A percentile compares a stretch with the other conserved stretches of the same genome.
Conservation (phyloP, 2,329 filamentous ascomycete genomes). For the Phaeosphaeriaceae sp. region DNA sequence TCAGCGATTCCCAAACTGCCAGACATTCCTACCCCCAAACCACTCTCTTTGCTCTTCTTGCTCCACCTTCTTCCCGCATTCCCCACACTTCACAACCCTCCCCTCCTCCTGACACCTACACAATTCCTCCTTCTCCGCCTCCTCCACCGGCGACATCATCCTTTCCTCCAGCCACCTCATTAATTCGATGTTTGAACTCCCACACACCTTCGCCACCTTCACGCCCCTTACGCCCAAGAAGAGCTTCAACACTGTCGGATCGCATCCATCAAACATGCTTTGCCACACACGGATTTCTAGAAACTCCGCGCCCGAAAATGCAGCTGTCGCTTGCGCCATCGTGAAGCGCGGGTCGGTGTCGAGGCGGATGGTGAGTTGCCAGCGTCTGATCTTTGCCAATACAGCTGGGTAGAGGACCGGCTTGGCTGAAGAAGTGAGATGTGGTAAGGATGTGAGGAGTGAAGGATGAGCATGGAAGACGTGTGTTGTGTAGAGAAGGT, state of each 20-base stretch:
- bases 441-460: slow-evolving; percentile 55
- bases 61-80: slow-evolving; percentile 21
- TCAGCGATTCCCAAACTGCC: slow-evolving; percentile 30
- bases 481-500: slow-evolving; percentile 58
- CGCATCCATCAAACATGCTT: slow-evolving; percentile 45
- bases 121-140: slow-evolving; percentile 21
- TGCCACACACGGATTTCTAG: slow-evolving; percentile 60
- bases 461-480: slow-evolving; percentile 58
- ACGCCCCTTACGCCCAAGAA: slow-evolving; percentile 58
- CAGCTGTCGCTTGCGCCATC: slow-evolving; percentile 45
- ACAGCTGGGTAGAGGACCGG: slow-evolving; percentile 45
- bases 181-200: slow-evolving; percentile 51
- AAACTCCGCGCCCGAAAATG: slow-evolving; percentile 55
- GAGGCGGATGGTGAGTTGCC: slow-evolving; percentile 55
- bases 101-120: slow-evolving; percentile 34
- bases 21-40: slow-evolving; percentile 24
- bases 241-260: slow-evolving; percentile 51
- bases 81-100: slow-evolving; percentile 41
- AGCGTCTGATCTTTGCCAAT: slow-evolving; percentile 50
- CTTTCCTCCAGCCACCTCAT: slow-evolving; percentile 54
- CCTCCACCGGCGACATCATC: slow-evolving; percentile 50
- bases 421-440: slow-evolving; percentile 45
- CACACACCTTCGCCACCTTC: slow-evolving; percentile 50
- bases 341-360: slow-evolving; percentile 59
- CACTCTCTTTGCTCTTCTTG: slow-evolving; percentile 11